Percentiles rank a stretch among this genome's conserved stretches.
phyloP scores from a whole-genome alignment of 2,329 filamentous ascomycete genomes.

The Curvularia hawaiiensis region DNA sequence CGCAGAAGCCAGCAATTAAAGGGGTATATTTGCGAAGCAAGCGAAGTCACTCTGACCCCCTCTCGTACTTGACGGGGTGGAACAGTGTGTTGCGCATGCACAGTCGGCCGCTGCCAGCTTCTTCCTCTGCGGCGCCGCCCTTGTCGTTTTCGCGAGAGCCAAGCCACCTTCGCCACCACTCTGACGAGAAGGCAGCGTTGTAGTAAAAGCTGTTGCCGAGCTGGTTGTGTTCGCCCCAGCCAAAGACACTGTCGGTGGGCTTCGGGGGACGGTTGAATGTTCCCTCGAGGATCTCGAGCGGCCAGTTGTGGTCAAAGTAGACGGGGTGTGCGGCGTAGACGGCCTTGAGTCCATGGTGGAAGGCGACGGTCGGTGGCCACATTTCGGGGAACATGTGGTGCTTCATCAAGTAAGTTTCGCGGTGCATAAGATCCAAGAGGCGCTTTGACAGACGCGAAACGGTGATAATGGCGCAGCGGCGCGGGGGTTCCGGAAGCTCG shows the following conservation, averaged over 20 bases:
- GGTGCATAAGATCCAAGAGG: conserved; percentile 76
- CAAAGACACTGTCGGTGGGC: conserved; percentile 54
- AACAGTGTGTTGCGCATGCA: conserved; percentile 53
- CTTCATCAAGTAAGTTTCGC: conserved; percentile 73
- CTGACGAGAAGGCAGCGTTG: conserved; percentile 55
- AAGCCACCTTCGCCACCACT: conserved; percentile 57
- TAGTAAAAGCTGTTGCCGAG: conserved; percentile 58
- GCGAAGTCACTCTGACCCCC: conserved; percentile 42
- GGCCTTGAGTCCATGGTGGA: conserved; percentile 79
- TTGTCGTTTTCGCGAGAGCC: conserved; percentile 54
- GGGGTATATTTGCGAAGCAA: conserved; percentile 27
- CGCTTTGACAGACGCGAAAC: conserved; percentile 74
- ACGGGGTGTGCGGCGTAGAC: conserved; percentile 80
- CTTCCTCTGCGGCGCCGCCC: conserved; percentile 49
- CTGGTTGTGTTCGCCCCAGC: conserved; percentile 59
- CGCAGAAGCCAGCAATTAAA: conserved; percentile 30
- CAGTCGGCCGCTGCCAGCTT: conserved; percentile 53
- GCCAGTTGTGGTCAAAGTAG: conserved; percentile 78
- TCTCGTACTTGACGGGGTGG: conserved; percentile 57
- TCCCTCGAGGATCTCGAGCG: conserved; percentile 52
- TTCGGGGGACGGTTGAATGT: conserved; percentile 56
- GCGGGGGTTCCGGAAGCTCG: conserved; percentile 63
- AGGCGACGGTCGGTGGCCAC: conserved; percentile 73
- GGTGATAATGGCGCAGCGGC: conserved; percentile 78
- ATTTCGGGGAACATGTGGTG: conserved; percentile 79